A percentile compares a stretch with the other conserved stretches of the same genome.
Evolutionary conservation across 306 rosid genomes (phyloP).

Genomic region (Cucurbita pepo): DNA sequence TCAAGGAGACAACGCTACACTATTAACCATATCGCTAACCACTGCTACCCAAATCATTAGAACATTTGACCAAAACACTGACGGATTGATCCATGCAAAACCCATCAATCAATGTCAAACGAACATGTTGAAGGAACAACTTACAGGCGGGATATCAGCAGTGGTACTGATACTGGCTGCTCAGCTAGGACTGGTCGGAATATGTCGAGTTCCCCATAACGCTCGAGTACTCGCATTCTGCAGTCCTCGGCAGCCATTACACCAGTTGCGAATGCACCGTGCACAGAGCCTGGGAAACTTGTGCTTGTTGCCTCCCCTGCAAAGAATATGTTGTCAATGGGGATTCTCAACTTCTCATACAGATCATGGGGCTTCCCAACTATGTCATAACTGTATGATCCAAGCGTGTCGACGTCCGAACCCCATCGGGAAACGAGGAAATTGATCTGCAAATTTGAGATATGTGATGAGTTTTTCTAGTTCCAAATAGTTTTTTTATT

Average conservation of each 20-base stretch:
- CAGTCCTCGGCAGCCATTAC: constrained; percentile 96
- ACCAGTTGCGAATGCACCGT: constrained; percentile 86
- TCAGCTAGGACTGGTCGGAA: constrained; percentile 74
- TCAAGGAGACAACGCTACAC: background rate
- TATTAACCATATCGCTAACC: background rate
- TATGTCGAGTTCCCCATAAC: constrained; percentile 77
- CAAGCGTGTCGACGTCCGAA: constrained; percentile 58
- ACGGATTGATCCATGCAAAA: background rate
- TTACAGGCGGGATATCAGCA: constrained; percentile 78
- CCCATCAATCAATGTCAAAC: background rate
- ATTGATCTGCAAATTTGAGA: constrained; percentile 48
- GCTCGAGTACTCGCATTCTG: constrained; percentile 91
- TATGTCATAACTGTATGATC: constrained; percentile 80
- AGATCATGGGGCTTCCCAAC: constrained; percentile 87
- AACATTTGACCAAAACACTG: background rate
- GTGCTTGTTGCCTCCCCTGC: constrained; percentile 95
- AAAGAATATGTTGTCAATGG: constrained; percentile 88
- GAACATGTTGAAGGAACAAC: background rate
- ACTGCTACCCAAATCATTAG: background rate
- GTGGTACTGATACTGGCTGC: constrained; percentile 54
- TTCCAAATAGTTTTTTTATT: background rate
- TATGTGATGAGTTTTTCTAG: background rate
- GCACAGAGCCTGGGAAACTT: constrained; percentile 77
- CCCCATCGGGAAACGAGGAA: constrained; percentile 96
- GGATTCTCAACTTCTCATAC: constrained; percentile 82